A percentile compares a stretch with the other conserved stretches of the same genome.
phyloP scores from a whole-genome alignment of 768 basidiomycete genomes.

The Leccinum boreale region DNA sequence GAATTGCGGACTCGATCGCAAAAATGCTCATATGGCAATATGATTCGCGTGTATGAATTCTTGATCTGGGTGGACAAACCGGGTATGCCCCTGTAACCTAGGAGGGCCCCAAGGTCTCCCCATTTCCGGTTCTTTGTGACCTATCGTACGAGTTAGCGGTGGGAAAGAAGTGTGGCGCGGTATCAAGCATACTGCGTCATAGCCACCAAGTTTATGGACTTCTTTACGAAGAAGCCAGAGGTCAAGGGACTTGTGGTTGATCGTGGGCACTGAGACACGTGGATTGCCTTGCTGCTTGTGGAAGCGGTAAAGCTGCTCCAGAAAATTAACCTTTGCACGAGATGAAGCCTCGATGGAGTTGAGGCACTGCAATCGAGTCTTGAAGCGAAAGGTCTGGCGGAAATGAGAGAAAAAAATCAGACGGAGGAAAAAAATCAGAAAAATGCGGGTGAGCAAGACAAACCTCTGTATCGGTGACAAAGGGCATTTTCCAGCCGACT shows the following conservation, averaged over 20 bases:
- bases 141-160: constrained; percentile 41
- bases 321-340: constrained; percentile 93
- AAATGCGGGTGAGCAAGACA: constrained; percentile 31
- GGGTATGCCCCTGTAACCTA: constrained; percentile 81
- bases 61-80: constrained; percentile 86
- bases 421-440: constrained; percentile 22
- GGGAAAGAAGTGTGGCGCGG: constrained; percentile 14
- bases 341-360: constrained; percentile 98
- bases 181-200: constrained; percentile 64
- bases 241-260: constrained; percentile 91
- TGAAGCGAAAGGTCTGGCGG: constrained; percentile 81
- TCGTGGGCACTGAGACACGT: constrained; percentile 87
- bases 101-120: constrained; percentile 76
- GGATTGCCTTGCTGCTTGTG: constrained; percentile 94
- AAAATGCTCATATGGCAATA: constrained; percentile 95
- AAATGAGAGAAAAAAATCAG: constrained; percentile 21
- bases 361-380: constrained; percentile 89
- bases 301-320: constrained; percentile 95
- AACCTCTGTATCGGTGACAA: constrained; percentile 92
- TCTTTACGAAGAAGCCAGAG: constrained; percentile 92
- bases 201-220: constrained; percentile 86
- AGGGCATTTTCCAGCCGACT: constrained; percentile 91
- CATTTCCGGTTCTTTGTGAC: constrained; percentile 84
- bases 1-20: constrained; percentile 71
- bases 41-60: constrained; percentile 85